Conservation (phyloP, 768 basidiomycete species). For the Lyophyllum semitale region DNA sequence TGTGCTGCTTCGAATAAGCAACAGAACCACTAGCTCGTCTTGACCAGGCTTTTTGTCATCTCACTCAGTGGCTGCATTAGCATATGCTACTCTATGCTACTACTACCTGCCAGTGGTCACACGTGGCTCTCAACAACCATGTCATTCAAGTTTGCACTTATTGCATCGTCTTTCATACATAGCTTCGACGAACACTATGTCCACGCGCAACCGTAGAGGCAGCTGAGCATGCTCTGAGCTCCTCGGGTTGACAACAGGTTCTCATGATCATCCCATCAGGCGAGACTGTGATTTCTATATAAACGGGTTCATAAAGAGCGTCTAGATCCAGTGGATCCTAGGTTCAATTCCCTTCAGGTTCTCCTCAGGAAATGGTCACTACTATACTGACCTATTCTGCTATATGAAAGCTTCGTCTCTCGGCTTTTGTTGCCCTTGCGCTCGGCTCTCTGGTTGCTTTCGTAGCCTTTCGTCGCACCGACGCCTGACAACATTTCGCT, state of each 20-base stretch:
- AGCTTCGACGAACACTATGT: background rate
- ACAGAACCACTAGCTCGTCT: background rate
- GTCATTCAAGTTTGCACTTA: no score
- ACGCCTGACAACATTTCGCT: conserved; percentile 15
- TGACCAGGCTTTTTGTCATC: background rate
- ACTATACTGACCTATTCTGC: background rate
- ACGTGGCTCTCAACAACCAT: background rate
- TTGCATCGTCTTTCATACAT: background rate
- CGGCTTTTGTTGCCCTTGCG: conserved; percentile 5
- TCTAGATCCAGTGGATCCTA: no score
- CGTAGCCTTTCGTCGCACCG: conserved; percentile 12
- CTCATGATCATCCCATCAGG: no score
- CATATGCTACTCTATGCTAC: conserved; percentile 4
- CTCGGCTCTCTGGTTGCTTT: conserved; percentile 5
- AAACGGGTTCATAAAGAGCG: no score
- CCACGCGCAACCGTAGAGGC: background rate
- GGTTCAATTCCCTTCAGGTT: background rate
- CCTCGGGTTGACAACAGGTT: background rate
- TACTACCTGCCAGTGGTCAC: no score
- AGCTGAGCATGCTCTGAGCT: background rate
- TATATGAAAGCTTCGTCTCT: conserved; percentile 1
- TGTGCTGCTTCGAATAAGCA: background rate
- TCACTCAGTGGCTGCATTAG: background rate
- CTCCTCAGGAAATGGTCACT: conserved; percentile 4
- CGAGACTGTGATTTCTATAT: no score